Conservation (phyloP, 768 basidiomycete species). For the Pleurotus citrinopileatus region DNA sequence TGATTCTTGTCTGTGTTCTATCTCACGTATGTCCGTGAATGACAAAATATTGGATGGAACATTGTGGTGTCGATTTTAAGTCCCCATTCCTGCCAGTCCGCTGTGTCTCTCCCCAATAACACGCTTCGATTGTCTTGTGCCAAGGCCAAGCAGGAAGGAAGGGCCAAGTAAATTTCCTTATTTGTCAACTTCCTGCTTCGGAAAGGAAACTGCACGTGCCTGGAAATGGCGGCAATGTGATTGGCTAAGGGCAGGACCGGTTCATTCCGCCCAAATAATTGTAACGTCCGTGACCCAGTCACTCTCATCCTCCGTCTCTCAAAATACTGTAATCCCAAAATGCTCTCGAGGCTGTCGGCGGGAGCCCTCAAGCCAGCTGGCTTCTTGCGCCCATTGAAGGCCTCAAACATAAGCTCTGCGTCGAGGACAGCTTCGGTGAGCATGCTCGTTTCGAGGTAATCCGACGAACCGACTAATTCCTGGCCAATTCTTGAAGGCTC, state of each 20-base stretch:
- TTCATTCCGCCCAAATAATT: constrained; percentile 13
- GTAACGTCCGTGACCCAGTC: constrained; percentile 43
- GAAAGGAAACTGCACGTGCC: constrained; percentile 5
- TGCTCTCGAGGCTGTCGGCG: constrained; percentile 81
- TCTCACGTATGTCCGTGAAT: not conserved
- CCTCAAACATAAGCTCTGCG: constrained; percentile 35
- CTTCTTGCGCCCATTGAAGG: constrained; percentile 42
- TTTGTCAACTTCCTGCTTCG: not conserved
- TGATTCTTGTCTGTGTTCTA: not conserved
- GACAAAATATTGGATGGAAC: too few relatives aligned
- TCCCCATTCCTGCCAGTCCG: too few relatives aligned
- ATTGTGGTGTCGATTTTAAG: too few relatives aligned
- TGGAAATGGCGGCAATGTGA: not conserved
- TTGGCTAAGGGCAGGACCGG: constrained; percentile 9
- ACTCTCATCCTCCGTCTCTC: constrained; percentile 35
- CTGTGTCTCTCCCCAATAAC: too few relatives aligned
- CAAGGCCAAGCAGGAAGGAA: too few relatives aligned
- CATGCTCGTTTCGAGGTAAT: constrained; percentile 13
- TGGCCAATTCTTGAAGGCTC: constrained; percentile 41
- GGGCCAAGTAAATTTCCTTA: constrained; percentile 5
- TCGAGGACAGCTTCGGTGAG: constrained; percentile 53
- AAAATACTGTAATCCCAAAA: constrained; percentile 55
- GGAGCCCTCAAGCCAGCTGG: constrained; percentile 63
- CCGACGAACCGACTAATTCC: not conserved
- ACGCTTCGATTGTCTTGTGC: too few relatives aligned